Percentiles rank a stretch among this genome's conserved stretches.
phyloP scores from a whole-genome alignment of 225 moss, liverwort and hornwort species.

The Anthoceros angustus region DNA sequence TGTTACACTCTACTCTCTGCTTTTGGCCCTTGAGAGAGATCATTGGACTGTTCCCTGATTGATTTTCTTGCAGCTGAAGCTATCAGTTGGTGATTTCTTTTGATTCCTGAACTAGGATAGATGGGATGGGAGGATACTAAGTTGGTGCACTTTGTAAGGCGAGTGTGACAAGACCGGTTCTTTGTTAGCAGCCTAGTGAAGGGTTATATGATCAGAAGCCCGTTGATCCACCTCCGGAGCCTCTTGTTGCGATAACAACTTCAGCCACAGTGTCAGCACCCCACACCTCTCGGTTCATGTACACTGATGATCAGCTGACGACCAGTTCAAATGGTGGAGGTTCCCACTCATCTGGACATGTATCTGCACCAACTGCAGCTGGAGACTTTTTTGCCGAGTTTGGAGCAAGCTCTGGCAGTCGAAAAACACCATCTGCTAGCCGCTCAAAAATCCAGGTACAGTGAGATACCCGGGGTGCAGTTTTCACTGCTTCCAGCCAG shows the following conservation, averaged over 20 bases:
- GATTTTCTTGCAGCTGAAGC: no score
- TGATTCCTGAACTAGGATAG: no score
- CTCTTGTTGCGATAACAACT: slow-evolving; percentile 29
- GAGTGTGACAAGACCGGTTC: neutral
- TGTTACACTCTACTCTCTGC: neutral
- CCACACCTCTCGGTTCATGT: slow-evolving; percentile 73
- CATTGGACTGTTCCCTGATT: neutral
- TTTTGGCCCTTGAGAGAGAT: neutral
- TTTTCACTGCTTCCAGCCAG: neutral
- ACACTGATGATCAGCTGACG: slow-evolving; percentile 48
- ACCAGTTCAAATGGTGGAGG: slow-evolving; percentile 29
- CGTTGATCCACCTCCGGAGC: slow-evolving; percentile 54
- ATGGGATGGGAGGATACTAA: neutral
- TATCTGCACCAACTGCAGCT: slow-evolving; percentile 49
- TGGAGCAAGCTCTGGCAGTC: slow-evolving; percentile 30
- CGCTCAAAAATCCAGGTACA: slow-evolving; percentile 50
- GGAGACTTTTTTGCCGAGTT: slow-evolving; percentile 80
- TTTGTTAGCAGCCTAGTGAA: slow-evolving; percentile 53
- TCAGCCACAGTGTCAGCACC: slow-evolving; percentile 53
- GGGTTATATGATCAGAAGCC: slow-evolving; percentile 91
- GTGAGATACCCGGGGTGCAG: neutral
- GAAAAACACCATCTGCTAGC: slow-evolving; percentile 36
- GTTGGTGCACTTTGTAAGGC: neutral
- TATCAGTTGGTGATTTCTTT: no score
- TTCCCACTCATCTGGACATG: slow-evolving; percentile 48